Conservation (phyloP, 306 rosid species). For the Styphnolobium japonicum region DNA sequence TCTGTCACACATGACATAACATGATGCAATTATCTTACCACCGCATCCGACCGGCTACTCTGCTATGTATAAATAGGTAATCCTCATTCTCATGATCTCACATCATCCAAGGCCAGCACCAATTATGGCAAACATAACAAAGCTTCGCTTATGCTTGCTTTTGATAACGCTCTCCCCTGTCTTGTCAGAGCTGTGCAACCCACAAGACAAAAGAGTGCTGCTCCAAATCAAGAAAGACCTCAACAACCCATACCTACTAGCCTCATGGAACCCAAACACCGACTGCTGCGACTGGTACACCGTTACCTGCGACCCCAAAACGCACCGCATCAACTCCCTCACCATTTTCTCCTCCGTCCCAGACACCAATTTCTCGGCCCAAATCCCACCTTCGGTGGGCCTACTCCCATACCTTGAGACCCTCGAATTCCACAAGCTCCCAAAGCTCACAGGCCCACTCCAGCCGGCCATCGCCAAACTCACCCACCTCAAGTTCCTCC, state of each 20-base stretch:
- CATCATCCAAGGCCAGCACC: no score
- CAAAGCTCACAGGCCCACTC: conserved; percentile 59
- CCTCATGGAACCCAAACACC: conserved; percentile 54
- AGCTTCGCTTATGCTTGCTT: neutral
- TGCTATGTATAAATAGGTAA: neutral
- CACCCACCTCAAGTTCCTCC: conserved; percentile 37
- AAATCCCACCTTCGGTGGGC: conserved; percentile 66
- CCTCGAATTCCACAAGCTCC: conserved; percentile 57
- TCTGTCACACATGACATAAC: no score
- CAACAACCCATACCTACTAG: conserved; percentile 57
- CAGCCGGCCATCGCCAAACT: conserved; percentile 62
- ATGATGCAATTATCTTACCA: no score
- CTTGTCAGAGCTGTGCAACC: conserved; percentile 52
- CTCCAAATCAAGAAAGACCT: conserved; percentile 60
- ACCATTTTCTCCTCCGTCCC: conserved; percentile 13
- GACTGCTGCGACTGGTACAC: conserved; percentile 72
- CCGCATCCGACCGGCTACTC: neutral
- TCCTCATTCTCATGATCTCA: neutral
- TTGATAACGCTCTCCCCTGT: conserved; percentile 13
- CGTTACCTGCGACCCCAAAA: conserved; percentile 39
- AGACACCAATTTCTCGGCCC: conserved; percentile 37
- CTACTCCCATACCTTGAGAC: conserved; percentile 45
- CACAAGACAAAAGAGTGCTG: conserved; percentile 56
- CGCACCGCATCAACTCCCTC: conserved; percentile 63
- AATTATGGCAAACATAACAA: neutral